Evolutionary conservation across 768 basidiomycete species (phyloP), one percentile per base, ranked within the genome.

Genomic region (Leccinum barrowsii): DNA sequence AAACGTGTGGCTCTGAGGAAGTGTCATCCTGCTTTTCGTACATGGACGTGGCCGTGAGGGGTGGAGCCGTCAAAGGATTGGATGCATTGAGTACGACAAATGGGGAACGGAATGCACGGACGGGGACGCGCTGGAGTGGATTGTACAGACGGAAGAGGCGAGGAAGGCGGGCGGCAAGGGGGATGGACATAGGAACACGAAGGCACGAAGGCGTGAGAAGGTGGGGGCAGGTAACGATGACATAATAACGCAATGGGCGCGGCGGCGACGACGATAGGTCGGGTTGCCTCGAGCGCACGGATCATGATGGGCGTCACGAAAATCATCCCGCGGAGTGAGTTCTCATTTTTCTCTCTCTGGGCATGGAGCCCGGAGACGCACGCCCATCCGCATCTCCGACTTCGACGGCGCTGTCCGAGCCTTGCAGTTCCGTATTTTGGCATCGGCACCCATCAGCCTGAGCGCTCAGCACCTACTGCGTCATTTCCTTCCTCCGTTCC

Each of bases 21-120:
- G 70, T 70, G 63, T 87, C 83, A 56, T 73, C 49, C 64, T 87
- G 80, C 69, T 89, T 89, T 70, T 89, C 85, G 72, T 90, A 87
- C 11, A 77, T 64, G 17, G 64, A 55, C 15, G 72, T 55, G 52
- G 71, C 35, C 19, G 74, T 66, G 53, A 75, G 64, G 12, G 73
- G 59, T 12, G 76, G 54, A 22, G 72, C 64, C 7, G 77, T 64
- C 59, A 76, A 59, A 40, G 67, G 70, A 26, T 75, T 69, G 24
- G 75, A 69, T 44, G 71, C 70, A 54, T 78, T 77, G 71, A 84
- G 76, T n/a, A 74, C 77, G 60, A 78, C 78, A 69, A 82, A 86
- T 52, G 85, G 85, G 11, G 86, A 83, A 74, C 87, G 88, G 74
- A 89, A 87, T 0, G 80, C 65, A 60, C 87, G 85, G 26, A 37